phyloP scores from a whole-genome alignment of 1,284 basidiomycete genomes.

The Anthracocystis walkeri region DNA sequence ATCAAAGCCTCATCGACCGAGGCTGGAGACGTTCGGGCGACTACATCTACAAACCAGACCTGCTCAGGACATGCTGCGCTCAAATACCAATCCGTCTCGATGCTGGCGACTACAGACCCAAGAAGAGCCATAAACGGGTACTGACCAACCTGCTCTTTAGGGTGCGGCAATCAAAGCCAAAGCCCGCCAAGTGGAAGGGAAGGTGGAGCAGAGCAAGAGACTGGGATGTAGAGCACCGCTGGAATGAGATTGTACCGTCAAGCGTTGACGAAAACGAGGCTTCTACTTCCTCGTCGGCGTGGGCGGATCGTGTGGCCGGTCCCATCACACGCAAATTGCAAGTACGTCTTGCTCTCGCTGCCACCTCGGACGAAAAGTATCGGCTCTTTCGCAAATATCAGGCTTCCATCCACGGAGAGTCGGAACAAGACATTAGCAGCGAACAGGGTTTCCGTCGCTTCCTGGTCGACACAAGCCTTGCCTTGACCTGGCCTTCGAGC shows the following conservation, averaged over 20 bases:
- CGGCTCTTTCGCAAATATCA: slow-evolving; percentile 64
- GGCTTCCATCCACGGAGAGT: slow-evolving; percentile 55
- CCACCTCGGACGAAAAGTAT: slow-evolving; percentile 61
- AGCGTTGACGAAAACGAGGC: background rate
- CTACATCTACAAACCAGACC: slow-evolving; percentile 66
- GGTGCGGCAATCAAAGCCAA: slow-evolving; percentile 22
- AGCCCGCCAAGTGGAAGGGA: slow-evolving; percentile 58
- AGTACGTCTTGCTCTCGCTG: slow-evolving; percentile 32
- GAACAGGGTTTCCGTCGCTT: slow-evolving; percentile 59
- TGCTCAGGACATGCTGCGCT: slow-evolving; percentile 61
- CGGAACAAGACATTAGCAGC: slow-evolving; percentile 49
- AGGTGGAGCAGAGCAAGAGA: slow-evolving; percentile 43
- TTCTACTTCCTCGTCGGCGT: slow-evolving; percentile 12
- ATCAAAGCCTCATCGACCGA: slow-evolving; percentile 60
- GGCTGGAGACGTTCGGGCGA: slow-evolving; percentile 65
- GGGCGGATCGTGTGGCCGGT: slow-evolving; percentile 41
- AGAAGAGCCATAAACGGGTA: slow-evolving; percentile 47
- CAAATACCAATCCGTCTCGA: slow-evolving; percentile 61
- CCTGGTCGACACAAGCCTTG: slow-evolving; percentile 50
- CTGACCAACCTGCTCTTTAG: slow-evolving; percentile 53
- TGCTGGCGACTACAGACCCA: slow-evolving; percentile 28
- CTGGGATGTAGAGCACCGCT: slow-evolving; percentile 41
- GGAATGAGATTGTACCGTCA: slow-evolving; percentile 24
- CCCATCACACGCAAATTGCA: slow-evolving; percentile 34
- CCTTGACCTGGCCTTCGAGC: slow-evolving; percentile 28